Conservation (phyloP, 257 asterid species). For the Scutellaria barbata region DNA sequence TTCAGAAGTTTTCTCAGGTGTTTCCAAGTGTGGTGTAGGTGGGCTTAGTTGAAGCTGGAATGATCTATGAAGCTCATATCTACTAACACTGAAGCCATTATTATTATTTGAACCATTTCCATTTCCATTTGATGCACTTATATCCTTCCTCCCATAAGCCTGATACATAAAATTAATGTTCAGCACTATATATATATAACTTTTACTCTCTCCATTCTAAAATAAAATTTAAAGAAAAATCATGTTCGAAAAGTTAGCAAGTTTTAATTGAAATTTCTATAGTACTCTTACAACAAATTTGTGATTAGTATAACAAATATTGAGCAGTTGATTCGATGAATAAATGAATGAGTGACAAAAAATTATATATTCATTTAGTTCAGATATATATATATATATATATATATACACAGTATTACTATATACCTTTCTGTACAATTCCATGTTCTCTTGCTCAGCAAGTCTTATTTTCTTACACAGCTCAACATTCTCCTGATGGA, state of each 20-base stretch:
- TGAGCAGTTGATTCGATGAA: no score
- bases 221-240: no score
- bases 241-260: no score
- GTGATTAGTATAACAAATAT: no score
- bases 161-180: slow-evolving; percentile 25
- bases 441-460: slow-evolving; percentile 53
- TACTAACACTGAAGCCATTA: slow-evolving; percentile 35
- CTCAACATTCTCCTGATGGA: slow-evolving; percentile 70
- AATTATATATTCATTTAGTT: no score
- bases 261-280: no score
- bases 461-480: slow-evolving; percentile 72
- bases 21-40: slow-evolving; percentile 43
- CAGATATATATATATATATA: not conserved
- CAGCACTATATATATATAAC: not conserved
- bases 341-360: no score
- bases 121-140: not conserved
- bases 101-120: slow-evolving; percentile 27
- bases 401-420: no score
- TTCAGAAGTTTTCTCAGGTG: slow-evolving; percentile 38
- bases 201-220: no score
- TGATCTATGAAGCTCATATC: slow-evolving; percentile 38
- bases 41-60: slow-evolving; percentile 64
- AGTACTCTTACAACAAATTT: no score
- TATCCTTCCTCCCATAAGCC: slow-evolving; percentile 57
- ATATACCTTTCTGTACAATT: slow-evolving; percentile 49